Evolutionary conservation across 2,329 filamentous ascomycete genomes (phyloP), one percentile per base, ranked within the genome.

Genomic region (Fusarium miscanthi): DNA sequence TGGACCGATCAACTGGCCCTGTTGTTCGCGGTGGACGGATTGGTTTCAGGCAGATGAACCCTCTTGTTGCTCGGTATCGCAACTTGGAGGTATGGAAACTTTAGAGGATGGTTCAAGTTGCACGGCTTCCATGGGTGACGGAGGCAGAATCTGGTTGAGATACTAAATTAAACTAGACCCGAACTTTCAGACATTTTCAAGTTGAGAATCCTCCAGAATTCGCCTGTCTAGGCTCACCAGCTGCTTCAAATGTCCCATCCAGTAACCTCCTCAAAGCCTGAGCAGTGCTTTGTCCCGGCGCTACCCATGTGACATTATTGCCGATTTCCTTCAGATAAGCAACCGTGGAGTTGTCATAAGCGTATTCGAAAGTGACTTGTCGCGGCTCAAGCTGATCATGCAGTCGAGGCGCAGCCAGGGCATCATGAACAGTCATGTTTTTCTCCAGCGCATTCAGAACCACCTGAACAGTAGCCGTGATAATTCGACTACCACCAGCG

Each of bases 361-460:
- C 81, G 42, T 89, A 91, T 82, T 98, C 94, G 56, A 97, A 93
- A 0, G 81, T 84, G 2, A 92, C 87, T 62, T 84, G 83, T 57
- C 92, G 89, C 0, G 94, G 94, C 7, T 91, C 84, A 10, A 97
- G 85, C 83, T 97, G 94, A 76, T 97, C 94, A 76, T 98, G 94
- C 30, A 97, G 80, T 2, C 95, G 85, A 0, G 93, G 93, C 67
- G 88, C 81, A 0, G 87, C 88, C 2, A 97, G 82, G 0, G 94
- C 92, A 53, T 93, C 85, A 0, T 84, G 80, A 0, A 90, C 84
- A 0, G 86, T 90, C 83, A 94, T 83, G 7, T 82, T 82, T 40
- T 88, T 87, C 73, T 97, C 94, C 0, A 98, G 83, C 0, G 94
- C 87, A 74, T 94, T 87, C 77, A 93, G 90, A 8, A 94, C 84